Percentiles rank a stretch among this genome's conserved stretches.
Conservation (phyloP, 2,329 filamentous ascomycete species). For the Claviceps paspali region DNA sequence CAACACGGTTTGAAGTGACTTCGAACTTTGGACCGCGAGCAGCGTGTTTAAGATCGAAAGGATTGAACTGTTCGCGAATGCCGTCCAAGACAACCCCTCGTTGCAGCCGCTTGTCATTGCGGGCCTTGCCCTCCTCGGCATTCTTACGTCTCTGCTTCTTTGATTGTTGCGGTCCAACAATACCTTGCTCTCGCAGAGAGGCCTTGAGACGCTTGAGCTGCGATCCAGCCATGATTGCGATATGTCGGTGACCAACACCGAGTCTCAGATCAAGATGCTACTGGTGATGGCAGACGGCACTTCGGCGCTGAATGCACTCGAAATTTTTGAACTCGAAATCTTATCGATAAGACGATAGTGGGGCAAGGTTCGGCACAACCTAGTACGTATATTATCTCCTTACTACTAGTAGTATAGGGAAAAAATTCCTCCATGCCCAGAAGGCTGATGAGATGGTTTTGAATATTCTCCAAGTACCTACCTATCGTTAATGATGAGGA, state of each 20-base stretch:
- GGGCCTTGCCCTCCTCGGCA: conserved; percentile 48
- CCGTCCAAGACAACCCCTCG: conserved; percentile 63
- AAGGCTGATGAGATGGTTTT: too few relatives aligned
- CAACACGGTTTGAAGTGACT: conserved; percentile 52
- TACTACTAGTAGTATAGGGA: too few relatives aligned
- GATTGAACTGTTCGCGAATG: conserved; percentile 94
- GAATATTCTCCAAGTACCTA: too few relatives aligned
- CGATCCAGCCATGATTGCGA: conserved; percentile 66
- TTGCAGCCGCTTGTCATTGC: conserved; percentile 58
- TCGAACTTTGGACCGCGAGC: conserved; percentile 71
- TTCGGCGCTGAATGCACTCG: neutral
- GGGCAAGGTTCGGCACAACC: too few relatives aligned
- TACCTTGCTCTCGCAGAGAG: conserved; percentile 75
- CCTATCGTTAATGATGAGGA: too few relatives aligned
- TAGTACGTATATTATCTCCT: too few relatives aligned
- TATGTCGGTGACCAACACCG: neutral
- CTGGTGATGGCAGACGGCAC: neutral
- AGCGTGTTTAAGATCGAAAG: conserved; percentile 82
- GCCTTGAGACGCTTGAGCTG: conserved; percentile 93
- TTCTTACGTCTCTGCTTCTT: conserved; percentile 82
- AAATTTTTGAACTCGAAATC: conserved; percentile 1
- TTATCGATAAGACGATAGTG: conserved; percentile 9
- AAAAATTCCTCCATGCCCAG: too few relatives aligned
- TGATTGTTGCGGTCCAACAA: conserved; percentile 81
- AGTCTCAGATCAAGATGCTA: conserved; percentile 6